These are phyloP conservation scores for Trichomonascaceae sp. DNA, from an alignment of 1,139 yeast genomes.

Conservation along the genomic window DNA sequence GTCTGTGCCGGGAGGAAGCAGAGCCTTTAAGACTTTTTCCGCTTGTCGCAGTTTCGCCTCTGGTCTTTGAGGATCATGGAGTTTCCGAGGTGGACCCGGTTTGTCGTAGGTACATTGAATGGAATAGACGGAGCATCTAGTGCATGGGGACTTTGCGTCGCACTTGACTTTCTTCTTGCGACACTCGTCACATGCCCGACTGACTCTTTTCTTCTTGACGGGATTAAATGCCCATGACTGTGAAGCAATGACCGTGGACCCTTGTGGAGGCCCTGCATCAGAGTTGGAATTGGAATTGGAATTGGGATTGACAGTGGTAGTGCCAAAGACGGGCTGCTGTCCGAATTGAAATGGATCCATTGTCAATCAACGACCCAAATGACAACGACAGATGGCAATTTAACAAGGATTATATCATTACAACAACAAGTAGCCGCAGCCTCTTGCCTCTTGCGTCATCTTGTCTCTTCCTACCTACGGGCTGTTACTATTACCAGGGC, in stretches of 20 bases:
- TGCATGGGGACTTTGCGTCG: slow-evolving; percentile 79
- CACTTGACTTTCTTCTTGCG: slow-evolving; percentile 68
- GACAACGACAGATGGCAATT: too few species aligned
- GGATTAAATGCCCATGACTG: slow-evolving; percentile 2
- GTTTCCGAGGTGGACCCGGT: slow-evolving; percentile 50
- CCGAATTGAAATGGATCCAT: too few species aligned
- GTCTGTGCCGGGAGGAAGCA: slow-evolving; percentile 38
- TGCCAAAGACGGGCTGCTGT: too few species aligned
- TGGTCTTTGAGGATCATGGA: slow-evolving; percentile 25
- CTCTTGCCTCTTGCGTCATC: too few species aligned
- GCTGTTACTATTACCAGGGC: too few species aligned
- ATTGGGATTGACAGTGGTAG: too few species aligned
- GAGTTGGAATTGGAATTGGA: too few species aligned
- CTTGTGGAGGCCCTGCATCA: not conserved
- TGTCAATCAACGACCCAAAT: too few species aligned
- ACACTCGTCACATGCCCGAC: slow-evolving; percentile 78
- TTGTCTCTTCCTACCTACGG: too few species aligned
- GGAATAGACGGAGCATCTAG: slow-evolving; percentile 75
- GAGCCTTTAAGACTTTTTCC: slow-evolving; percentile 28
- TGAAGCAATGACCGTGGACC: not conserved
- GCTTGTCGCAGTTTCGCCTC: slow-evolving; percentile 27
- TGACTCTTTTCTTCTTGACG: slow-evolving; percentile 59
- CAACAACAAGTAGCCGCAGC: too few species aligned
- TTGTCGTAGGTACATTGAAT: slow-evolving; percentile 56
- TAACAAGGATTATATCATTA: too few species aligned